These are phyloP conservation scores for Leishmania tropica DNA, from an alignment of 208 protist genomes.

Conservation along the genomic window DNA sequence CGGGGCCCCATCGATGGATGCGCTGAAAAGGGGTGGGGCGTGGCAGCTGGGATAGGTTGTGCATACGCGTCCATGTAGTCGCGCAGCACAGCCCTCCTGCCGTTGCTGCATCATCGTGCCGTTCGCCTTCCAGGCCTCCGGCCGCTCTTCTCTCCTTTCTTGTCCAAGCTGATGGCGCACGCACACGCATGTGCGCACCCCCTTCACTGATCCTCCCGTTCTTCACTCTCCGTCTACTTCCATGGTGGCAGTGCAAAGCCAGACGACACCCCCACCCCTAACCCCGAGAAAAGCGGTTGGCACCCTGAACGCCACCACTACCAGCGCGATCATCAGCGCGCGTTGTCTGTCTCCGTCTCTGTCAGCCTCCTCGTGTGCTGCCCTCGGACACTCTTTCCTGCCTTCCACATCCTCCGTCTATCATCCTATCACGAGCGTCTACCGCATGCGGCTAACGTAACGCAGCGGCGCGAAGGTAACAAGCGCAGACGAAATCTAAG, in stretches of 20 bases:
- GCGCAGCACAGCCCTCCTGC: too few relatives aligned
- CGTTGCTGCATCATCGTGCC: too few relatives aligned
- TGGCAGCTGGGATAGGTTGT: not conserved
- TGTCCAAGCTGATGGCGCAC: too few relatives aligned
- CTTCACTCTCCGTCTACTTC: not conserved
- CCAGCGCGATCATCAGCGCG: not conserved
- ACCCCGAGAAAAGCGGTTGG: not conserved
- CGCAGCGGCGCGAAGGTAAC: not conserved
- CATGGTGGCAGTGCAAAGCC: not conserved
- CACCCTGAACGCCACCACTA: not conserved
- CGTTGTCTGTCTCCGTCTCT: not conserved
- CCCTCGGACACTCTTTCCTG: not conserved
- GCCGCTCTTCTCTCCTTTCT: not conserved
- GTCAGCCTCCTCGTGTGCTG: not conserved
- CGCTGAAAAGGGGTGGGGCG: not conserved
- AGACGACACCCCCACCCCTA: not conserved
- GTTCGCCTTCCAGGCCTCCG: not conserved
- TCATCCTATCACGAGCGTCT: not conserved
- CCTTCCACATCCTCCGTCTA: not conserved
- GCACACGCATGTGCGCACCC: not conserved
- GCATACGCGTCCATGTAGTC: not conserved
- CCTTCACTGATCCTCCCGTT: not conserved
- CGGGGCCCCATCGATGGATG: too few relatives aligned
- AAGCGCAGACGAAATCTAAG: not conserved
- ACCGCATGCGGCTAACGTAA: not conserved